A percentile compares a stretch with the other conserved stretches of the same genome.
These are phyloP conservation scores for Claviceps sp. DNA, from an alignment of 2,329 filamentous ascomycete species.

Conservation along the genomic window DNA sequence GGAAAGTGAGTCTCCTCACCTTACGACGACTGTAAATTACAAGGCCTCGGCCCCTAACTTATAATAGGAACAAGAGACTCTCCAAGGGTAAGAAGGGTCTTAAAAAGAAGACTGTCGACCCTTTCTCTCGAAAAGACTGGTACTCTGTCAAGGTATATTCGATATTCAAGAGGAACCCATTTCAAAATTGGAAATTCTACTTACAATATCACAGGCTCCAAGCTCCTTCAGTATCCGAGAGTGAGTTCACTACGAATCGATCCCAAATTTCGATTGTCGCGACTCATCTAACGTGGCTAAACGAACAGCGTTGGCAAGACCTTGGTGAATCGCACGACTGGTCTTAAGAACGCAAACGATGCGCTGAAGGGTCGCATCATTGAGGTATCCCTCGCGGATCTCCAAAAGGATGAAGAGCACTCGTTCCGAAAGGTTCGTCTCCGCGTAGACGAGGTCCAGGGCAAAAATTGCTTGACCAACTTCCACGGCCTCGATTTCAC, in stretches of 20 bases:
- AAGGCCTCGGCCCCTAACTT: slow-evolving; percentile 9
- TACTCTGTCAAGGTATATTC: slow-evolving; percentile 78
- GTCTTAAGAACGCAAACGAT: slow-evolving; percentile 99
- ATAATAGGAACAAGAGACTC: slow-evolving; percentile 91
- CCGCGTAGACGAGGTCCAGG: slow-evolving; percentile 95
- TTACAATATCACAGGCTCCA: slow-evolving; percentile 50
- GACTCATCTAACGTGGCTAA: not conserved
- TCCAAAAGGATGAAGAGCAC: slow-evolving; percentile 99
- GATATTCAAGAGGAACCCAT: no score
- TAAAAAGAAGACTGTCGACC: slow-evolving; percentile 98
- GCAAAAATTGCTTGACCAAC: slow-evolving; percentile 99
- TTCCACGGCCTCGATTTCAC: slow-evolving; percentile 99
- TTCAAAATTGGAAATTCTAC: not conserved
- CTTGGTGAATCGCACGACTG: slow-evolving; percentile 96
- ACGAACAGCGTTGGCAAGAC: slow-evolving; percentile 86
- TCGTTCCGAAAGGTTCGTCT: slow-evolving; percentile 99
- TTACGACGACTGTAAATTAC: slow-evolving; percentile 3
- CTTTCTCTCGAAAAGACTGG: slow-evolving; percentile 98
- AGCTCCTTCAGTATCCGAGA: slow-evolving; percentile 93
- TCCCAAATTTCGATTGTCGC: not conserved
- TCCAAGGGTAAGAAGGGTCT: slow-evolving; percentile 99
- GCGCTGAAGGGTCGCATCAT: slow-evolving; percentile 97
- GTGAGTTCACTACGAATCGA: slow-evolving; percentile 43
- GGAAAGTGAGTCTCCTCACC: slow-evolving; percentile 36
- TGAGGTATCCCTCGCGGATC: slow-evolving; percentile 96